These are phyloP conservation scores for Naganishia sp. DNA, from an alignment of 1,284 basidiomycete genomes.

Conservation along the genomic window DNA sequence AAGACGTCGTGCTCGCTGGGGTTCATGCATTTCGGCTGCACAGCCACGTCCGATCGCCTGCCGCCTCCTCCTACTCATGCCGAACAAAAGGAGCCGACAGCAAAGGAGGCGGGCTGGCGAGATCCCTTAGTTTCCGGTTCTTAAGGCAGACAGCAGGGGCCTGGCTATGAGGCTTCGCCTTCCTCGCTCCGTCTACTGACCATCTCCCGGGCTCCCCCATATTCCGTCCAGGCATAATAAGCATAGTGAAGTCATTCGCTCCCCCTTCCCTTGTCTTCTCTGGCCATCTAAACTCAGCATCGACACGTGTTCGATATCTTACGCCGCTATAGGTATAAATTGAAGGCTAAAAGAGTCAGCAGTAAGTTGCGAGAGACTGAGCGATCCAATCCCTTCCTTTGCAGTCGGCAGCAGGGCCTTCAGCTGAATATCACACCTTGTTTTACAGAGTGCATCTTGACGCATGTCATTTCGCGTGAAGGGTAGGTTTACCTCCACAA, in stretches of 20 bases:
- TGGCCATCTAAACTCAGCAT: background rate
- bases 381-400: background rate
- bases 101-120: too few relatives aligned
- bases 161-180: too few relatives aligned
- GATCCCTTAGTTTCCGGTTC: too few relatives aligned
- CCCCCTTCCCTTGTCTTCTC: slow-evolving; percentile 22
- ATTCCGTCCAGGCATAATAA: background rate
- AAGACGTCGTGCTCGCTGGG: too few relatives aligned
- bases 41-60: too few relatives aligned
- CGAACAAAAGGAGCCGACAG: too few relatives aligned
- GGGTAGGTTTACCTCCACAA: background rate
- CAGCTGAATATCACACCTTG: background rate
- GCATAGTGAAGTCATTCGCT: background rate
- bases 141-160: too few relatives aligned
- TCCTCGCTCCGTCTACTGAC: too few relatives aligned
- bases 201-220: too few relatives aligned
- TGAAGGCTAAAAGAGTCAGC: background rate
- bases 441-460: background rate
- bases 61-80: too few relatives aligned
- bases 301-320: background rate
- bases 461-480: slow-evolving; percentile 24
- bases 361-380: background rate
- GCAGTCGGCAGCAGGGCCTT: background rate
- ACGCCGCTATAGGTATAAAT: background rate
- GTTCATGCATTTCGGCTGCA: too few relatives aligned